These are phyloP conservation scores for Hura crepitans DNA, from an alignment of 441 rosid species.

Conservation along the genomic window DNA sequence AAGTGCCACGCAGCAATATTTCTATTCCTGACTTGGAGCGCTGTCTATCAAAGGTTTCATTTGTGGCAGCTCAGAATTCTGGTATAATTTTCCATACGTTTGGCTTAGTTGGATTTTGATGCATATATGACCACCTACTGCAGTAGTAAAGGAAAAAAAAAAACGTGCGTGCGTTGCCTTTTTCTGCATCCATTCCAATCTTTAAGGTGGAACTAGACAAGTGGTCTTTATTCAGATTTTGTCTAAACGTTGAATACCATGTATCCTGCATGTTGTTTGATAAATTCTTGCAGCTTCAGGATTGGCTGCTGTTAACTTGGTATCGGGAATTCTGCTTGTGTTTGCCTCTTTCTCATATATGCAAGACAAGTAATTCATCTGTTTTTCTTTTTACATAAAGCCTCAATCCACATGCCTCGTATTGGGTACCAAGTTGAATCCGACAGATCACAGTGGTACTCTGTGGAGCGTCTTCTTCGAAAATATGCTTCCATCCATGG, in stretches of 20 bases:
- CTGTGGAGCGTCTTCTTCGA: conserved; percentile 75
- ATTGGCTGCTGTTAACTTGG: not conserved
- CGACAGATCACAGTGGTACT: conserved; percentile 77
- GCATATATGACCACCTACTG: no score
- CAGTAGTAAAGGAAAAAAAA: no score
- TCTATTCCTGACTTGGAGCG: conserved; percentile 66
- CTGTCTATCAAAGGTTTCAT: conserved; percentile 68
- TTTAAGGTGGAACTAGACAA: not conserved
- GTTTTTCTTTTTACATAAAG: conserved; percentile 29
- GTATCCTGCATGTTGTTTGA: not conserved
- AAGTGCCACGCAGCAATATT: conserved; percentile 62
- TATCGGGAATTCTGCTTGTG: not conserved
- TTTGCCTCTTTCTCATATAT: conserved; percentile 7
- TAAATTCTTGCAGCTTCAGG: not conserved
- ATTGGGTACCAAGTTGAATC: conserved; percentile 75
- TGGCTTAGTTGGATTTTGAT: not conserved
- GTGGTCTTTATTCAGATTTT: conserved; percentile 1
- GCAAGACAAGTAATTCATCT: not conserved
- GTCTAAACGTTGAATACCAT: no score
- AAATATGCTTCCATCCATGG: conserved; percentile 69
- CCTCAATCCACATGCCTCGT: conserved; percentile 89
- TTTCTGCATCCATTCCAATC: not conserved
- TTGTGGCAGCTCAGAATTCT: conserved; percentile 62
- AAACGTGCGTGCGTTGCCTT: not conserved
- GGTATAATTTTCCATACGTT: conserved; percentile 34